Evolutionary conservation across 2,329 filamentous ascomycete genomes (phyloP).

Genomic region (Torrubiella hemipterigena): DNA sequence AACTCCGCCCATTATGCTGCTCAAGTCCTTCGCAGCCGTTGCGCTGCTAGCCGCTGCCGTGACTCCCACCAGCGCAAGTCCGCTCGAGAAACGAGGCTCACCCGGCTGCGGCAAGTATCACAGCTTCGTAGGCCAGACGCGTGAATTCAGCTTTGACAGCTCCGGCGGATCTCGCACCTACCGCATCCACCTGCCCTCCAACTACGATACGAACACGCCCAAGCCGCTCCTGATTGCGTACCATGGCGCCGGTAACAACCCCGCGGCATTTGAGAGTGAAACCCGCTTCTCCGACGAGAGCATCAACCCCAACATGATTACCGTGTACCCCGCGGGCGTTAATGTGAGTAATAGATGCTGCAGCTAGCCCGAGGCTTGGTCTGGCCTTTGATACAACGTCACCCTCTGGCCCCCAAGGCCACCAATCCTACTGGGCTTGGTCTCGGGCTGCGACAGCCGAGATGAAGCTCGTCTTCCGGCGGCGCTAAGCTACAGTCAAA

Average conservation of each 20-base stretch:
- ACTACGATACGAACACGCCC: conserved; percentile 1
- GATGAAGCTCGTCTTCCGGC: too few relatives aligned
- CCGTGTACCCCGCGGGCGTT: conserved; percentile 30
- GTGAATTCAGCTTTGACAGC: background rate
- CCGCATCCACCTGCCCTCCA: background rate
- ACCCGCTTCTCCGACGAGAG: background rate
- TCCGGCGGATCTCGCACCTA: background rate
- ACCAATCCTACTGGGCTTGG: too few relatives aligned
- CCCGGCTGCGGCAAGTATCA: background rate
- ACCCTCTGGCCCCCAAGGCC: too few relatives aligned
- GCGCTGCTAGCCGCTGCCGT: too few relatives aligned
- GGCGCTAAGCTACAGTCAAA: too few relatives aligned
- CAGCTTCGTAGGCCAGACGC: background rate
- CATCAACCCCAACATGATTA: conserved; percentile 10
- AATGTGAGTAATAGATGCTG: conserved; percentile 16
- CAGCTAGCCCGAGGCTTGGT: background rate
- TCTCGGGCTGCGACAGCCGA: too few relatives aligned
- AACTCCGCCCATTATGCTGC: too few relatives aligned
- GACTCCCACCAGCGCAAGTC: too few relatives aligned
- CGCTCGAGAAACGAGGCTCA: too few relatives aligned
- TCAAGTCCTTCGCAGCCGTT: too few relatives aligned
- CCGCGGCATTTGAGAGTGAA: background rate
- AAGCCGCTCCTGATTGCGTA: background rate
- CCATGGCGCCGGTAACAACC: background rate
- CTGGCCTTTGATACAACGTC: background rate